Base-by-base conservation (phyloP, 345 rosid species). In the Rhizophora mangle region DNA sequence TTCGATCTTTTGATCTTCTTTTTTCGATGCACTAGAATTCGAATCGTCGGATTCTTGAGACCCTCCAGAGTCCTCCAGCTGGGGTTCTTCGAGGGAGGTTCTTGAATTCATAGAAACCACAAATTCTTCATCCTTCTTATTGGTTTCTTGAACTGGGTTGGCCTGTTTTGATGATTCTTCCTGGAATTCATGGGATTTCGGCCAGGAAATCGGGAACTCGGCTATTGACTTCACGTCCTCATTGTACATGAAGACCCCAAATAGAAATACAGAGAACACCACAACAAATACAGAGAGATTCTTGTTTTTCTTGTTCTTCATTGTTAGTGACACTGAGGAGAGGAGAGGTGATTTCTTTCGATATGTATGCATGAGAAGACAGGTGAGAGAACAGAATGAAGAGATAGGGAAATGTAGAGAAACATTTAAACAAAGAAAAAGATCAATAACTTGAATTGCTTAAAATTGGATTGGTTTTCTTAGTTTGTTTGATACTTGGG, bases 131-230 rank as follows among this genome's bases (percentile, higher is more conserved):
- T 54, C 57, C 29, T 54, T 84, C 73, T 79, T 70, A 74, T 60
- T 13, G 21, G 79, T 24, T 63, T 85, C 89, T 77, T 80, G 84
- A 74, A 77, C 71, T 16, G 72, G 75, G 77, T 24, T 72, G 19
- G 36, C 52, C 67, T 67, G 52, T 37, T 20, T 46, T 3, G 36
- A 39, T 15, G 36, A 63, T 20, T 76, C 78, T 36, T 83, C 83
- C 53, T 69, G 87, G 31, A 76, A 26, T 59, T 85, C 85, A 74
- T 69, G 79, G 54, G 75, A 68, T 54, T 63, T 88, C 0, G 77
- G 84, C 79, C 80, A 73, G 0, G 97, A 91, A 79, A 94, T 91
- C 39, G 98, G 96, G 22, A 89, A 91, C 58, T 85, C 85, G 0
- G 88, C 84, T 1, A 88, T 80, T 64, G 96, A 86, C 71, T 77